Conservation (phyloP, 257 asterid species). For the Nicotiana noctiflora region DNA sequence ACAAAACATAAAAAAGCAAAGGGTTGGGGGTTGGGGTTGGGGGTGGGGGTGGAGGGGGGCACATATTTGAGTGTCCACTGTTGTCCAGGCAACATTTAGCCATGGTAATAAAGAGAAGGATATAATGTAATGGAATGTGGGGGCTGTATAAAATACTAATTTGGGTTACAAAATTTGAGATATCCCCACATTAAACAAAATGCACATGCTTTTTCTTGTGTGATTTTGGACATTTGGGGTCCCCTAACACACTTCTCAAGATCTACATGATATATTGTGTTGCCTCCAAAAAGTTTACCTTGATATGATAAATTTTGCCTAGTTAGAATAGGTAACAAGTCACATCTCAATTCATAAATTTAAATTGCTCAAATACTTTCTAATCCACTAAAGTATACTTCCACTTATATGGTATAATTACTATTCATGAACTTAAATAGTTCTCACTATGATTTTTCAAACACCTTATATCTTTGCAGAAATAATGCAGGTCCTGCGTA, state of each 20-base stretch:
- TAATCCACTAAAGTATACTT: neutral
- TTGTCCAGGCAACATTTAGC: constrained; percentile 28
- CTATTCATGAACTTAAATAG: neutral
- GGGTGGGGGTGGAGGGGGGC: neutral
- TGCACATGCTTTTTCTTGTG: constrained; percentile 38
- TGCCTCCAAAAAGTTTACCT: constrained; percentile 15
- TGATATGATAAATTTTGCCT: constrained; percentile 19
- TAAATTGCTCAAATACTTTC: neutral
- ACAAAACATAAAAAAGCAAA: constrained; percentile 10
- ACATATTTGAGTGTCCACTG: constrained; percentile 25
- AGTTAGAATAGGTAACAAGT: constrained; percentile 11
- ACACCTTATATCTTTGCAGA: neutral
- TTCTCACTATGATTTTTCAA: neutral
- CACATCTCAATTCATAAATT: neutral
- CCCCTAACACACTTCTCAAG: constrained; percentile 14
- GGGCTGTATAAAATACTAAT: constrained; percentile 18
- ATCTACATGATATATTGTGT: constrained; percentile 16
- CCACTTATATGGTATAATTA: neutral
- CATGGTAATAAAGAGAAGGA: constrained; percentile 17
- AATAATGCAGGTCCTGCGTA: no score
- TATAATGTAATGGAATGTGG: constrained; percentile 20
- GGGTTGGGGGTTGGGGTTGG: neutral
- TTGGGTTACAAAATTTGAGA: constrained; percentile 21
- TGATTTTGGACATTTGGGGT: constrained; percentile 29
- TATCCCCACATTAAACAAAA: constrained; percentile 21